Evolutionary conservation across 1,284 basidiomycete genomes (phyloP).

Genomic region (Apiotrichum mycotoxinovorans): DNA sequence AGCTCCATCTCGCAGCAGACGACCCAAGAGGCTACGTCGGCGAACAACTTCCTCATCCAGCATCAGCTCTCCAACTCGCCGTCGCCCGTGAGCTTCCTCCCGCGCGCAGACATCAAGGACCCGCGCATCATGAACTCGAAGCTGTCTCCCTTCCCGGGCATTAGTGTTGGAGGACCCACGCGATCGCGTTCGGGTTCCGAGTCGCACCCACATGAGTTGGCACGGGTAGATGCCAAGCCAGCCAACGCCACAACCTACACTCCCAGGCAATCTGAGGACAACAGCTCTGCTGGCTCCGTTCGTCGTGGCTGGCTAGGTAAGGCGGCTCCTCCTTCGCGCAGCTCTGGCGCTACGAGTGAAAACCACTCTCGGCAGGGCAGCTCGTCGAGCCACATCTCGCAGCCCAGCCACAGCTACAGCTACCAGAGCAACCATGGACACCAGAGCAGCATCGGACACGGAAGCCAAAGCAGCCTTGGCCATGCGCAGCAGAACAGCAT

Average conservation of each 20-base stretch:
- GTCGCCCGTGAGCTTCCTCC: conserved; percentile 57
- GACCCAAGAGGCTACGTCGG: conserved; percentile 4
- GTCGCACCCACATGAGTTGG: conserved; percentile 14
- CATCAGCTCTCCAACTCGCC: conserved; percentile 36
- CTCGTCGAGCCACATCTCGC: background rate
- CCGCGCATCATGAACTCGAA: conserved; percentile 62
- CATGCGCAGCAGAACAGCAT: background rate
- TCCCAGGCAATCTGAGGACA: background rate
- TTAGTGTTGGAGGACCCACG: conserved; percentile 59
- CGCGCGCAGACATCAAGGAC: conserved; percentile 56
- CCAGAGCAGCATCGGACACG: background rate
- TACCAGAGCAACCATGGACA: background rate
- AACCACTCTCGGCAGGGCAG: conserved; percentile 8
- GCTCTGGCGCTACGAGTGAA: background rate
- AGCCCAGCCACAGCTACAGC: conserved; percentile 1
- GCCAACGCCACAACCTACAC: background rate
- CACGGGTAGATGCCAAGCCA: conserved; percentile 3
- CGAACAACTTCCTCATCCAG: conserved; percentile 35
- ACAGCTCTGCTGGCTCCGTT: background rate
- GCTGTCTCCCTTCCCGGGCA: conserved; percentile 82
- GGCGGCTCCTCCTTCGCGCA: background rate
- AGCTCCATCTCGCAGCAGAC: conserved; percentile 30
- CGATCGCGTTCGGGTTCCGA: background rate
- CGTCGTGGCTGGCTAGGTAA: background rate
- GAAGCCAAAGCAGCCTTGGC: background rate